Conservation (phyloP, 805 yeast species). For the Wickerhamiella parazyma region DNA sequence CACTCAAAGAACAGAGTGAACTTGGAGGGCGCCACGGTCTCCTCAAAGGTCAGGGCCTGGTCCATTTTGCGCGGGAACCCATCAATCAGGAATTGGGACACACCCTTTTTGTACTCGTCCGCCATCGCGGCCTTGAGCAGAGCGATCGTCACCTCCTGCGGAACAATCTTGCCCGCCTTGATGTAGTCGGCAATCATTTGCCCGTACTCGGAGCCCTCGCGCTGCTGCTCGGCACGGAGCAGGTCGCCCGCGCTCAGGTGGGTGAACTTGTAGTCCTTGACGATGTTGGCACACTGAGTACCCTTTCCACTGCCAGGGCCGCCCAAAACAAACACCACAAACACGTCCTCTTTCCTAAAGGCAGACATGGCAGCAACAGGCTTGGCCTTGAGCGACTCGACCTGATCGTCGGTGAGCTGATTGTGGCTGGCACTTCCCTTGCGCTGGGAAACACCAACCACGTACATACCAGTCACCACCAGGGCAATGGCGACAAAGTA, state of each 20-base stretch:
- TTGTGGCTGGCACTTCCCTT: neutral
- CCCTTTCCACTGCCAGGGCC: constrained; percentile 99
- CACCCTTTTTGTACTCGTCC: constrained; percentile 36
- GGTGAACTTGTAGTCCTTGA: constrained; percentile 63
- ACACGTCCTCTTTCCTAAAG: constrained; percentile 53
- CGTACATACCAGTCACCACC: constrained; percentile 24
- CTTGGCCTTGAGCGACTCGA: constrained; percentile 26
- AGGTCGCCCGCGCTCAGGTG: constrained; percentile 96
- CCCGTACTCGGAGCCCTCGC: constrained; percentile 74
- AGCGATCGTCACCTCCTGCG: constrained; percentile 80
- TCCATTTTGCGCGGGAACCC: constrained; percentile 99
- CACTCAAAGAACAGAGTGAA: constrained; percentile 37
- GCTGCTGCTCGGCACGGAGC: constrained; percentile 77
- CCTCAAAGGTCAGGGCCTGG: constrained; percentile 89
- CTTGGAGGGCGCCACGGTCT: constrained; percentile 33
- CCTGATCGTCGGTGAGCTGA: constrained; percentile 22
- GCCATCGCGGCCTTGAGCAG: constrained; percentile 67
- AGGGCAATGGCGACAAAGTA: constrained; percentile 24
- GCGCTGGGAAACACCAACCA: constrained; percentile 21
- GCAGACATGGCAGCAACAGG: constrained; percentile 25
- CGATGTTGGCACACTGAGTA: constrained; percentile 83
- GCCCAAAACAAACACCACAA: constrained; percentile 82
- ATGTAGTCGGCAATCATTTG: constrained; percentile 72
- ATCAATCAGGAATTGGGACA: constrained; percentile 61
- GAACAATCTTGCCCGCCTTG: constrained; percentile 82